phyloP scores from a whole-genome alignment of 1,284 basidiomycete species.

The Chalciporus sp. region DNA sequence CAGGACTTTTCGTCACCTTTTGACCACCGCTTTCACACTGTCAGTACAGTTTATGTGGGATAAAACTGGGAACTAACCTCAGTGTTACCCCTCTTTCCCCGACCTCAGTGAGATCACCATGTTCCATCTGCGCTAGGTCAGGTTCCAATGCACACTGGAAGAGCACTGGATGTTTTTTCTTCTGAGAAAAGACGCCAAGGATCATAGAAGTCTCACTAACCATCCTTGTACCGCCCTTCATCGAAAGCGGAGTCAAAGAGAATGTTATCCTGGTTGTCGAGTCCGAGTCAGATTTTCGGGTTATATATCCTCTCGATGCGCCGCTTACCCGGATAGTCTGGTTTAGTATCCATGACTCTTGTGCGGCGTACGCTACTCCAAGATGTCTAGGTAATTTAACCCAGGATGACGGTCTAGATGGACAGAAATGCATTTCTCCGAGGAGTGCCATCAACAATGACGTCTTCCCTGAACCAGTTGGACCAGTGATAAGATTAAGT shows the following conservation, averaged over 20 bases:
- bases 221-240: constrained; percentile 10
- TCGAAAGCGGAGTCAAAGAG: constrained; percentile 11
- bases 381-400: constrained; percentile 55
- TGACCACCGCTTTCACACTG: constrained; percentile 7
- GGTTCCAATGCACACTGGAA: constrained; percentile 58
- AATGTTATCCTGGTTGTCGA: constrained; percentile 9
- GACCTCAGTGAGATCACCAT: constrained; percentile 49
- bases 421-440: constrained; percentile 34
- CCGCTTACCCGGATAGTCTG: constrained; percentile 44
- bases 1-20: constrained; percentile 4
- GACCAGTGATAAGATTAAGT: constrained; percentile 67
- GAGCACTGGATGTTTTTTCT: constrained; percentile 43
- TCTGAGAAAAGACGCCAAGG: neutral
- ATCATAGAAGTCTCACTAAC: neutral
- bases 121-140: constrained; percentile 60
- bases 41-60: neutral
- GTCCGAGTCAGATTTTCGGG: neutral
- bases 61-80: constrained; percentile 11
- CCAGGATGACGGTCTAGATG: constrained; percentile 37
- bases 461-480: constrained; percentile 57
- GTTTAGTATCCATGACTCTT: constrained; percentile 66
- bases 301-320: constrained; percentile 26
- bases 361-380: constrained; percentile 64
- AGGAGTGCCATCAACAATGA: constrained; percentile 58
- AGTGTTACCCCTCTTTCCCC: constrained; percentile 35